Evolutionary conservation across 176 grass and related monocot genomes (phyloP), one percentile per base, ranked within the genome.

Genomic region (Poa annua): DNA sequence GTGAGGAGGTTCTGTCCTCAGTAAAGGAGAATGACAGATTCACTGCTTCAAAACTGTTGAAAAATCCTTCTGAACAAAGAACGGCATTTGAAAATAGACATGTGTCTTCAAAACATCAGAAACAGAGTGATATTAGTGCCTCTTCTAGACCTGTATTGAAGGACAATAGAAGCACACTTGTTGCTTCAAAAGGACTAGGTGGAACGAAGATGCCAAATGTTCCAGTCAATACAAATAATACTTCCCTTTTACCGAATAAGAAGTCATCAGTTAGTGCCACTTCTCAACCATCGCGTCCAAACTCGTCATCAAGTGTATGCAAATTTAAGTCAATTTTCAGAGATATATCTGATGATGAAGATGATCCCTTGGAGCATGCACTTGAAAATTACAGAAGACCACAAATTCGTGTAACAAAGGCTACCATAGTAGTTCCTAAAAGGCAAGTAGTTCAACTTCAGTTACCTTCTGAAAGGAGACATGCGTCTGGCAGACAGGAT

Each of bases 401-500:
- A 53, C 82, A 88, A 75, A 38, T 84, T 88, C 41, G 77, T 78
- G 59, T 85, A 55, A 74, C 76, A 42, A 98, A 88, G 72, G 74
- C 90, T 73, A 81, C 69, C 55, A 65, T 89, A 71, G 54, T 88
- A 50, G 82, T 86, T 79, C 90, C 90, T 67, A 98, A 91, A 83
- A 85, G 95, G 64, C 90, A 93, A 85, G 80, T 86, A 66, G 86
- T 98, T 85, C 88, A 89, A 41, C 90, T 95, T 84, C 90, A 89
- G 71, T 79, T 93, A 66, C 87, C 88, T 76, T 72, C 71, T 86
- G 86, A 86, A 81, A 93, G 80, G 64, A 93, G 84, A 88, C 49
- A 72, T 35, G 56, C 79, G 79, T 86, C 29, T 80, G 74, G 88
- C 53, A 93, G 80, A 64, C 84, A 12, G 41, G 79, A 90, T 70